phyloP scores from a whole-genome alignment of 2,329 filamentous ascomycete species.

The Volutella citrinella region DNA sequence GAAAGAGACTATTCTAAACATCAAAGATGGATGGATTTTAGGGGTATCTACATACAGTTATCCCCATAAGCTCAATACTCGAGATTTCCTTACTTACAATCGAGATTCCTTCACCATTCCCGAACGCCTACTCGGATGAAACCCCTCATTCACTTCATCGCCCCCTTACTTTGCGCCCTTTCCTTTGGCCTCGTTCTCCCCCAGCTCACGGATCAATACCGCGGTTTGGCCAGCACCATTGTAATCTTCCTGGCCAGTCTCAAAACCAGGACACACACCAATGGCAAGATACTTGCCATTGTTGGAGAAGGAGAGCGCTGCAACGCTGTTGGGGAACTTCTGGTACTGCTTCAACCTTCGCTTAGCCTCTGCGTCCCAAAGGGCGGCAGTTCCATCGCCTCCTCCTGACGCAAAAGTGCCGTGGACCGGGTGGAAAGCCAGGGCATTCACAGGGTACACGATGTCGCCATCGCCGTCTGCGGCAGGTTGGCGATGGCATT shows the following conservation, averaged over 20 bases:
- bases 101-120: conserved; percentile 22
- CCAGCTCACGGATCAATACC: conserved; percentile 78
- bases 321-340: conserved; percentile 75
- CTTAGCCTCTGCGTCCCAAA: conserved; percentile 93
- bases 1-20: too few relatives aligned
- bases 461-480: conserved; percentile 67
- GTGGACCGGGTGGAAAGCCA: conserved; percentile 79
- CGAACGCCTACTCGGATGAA: conserved; percentile 30
- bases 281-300: conserved; percentile 79
- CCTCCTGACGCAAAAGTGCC: conserved; percentile 89
- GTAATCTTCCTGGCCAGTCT: conserved; percentile 80
- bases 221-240: conserved; percentile 69
- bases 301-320: conserved; percentile 71
- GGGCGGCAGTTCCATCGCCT: conserved; percentile 84
- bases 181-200: conserved; percentile 83
- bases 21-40: too few relatives aligned
- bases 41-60: conserved; percentile 32
- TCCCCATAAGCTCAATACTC: conserved; percentile 16
- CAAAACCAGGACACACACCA: conserved; percentile 81
- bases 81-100: conserved; percentile 21
- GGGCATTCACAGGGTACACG: conserved; percentile 86
- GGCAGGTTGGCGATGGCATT: conserved; percentile 83
- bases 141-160: conserved; percentile 8
- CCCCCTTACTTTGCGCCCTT: conserved; percentile 65
- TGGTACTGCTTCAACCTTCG: conserved; percentile 86